phyloP scores from a whole-genome alignment of 345 rosid genomes.

The Sonneratia caseolaris region DNA sequence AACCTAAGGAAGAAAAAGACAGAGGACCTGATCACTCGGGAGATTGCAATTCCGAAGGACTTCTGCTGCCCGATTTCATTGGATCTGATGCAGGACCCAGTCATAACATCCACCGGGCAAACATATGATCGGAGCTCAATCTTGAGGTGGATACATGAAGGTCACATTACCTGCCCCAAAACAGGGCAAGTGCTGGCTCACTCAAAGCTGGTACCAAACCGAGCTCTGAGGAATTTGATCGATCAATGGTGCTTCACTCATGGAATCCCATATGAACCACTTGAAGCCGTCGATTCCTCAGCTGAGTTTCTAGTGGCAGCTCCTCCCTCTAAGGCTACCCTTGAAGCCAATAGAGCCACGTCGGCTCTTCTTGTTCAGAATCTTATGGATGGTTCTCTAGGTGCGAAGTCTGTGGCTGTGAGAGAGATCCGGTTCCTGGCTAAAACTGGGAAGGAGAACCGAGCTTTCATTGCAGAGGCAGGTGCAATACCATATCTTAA shows the following conservation, averaged over 20 bases:
- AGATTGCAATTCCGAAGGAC: slow-evolving; percentile 63
- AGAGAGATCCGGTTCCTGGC: slow-evolving; percentile 75
- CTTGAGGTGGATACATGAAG: slow-evolving; percentile 90
- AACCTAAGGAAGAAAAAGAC: slow-evolving; percentile 34
- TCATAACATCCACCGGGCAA: slow-evolving; percentile 77
- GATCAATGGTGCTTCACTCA: slow-evolving; percentile 74
- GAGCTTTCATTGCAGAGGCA: slow-evolving; percentile 75
- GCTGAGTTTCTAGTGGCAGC: slow-evolving; percentile 45
- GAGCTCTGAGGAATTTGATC: slow-evolving; percentile 80
- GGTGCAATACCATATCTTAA: slow-evolving; percentile 77
- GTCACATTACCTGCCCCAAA: slow-evolving; percentile 78
- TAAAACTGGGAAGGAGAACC: slow-evolving; percentile 83
- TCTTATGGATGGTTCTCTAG: slow-evolving; percentile 53
- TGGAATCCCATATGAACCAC: slow-evolving; percentile 49
- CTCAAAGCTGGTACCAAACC: slow-evolving; percentile 63
- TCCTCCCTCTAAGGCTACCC: slow-evolving; percentile 62
- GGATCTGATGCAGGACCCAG: slow-evolving; percentile 94
- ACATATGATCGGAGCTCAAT: slow-evolving; percentile 84
- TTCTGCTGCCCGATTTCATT: slow-evolving; percentile 77
- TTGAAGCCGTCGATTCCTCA: slow-evolving; percentile 36
- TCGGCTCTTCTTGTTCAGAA: slow-evolving; percentile 55
- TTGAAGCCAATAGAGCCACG: slow-evolving; percentile 75
- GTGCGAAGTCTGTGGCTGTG: slow-evolving; percentile 62
- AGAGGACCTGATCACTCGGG: slow-evolving; percentile 52
- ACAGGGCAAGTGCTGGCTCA: slow-evolving; percentile 69